Evolutionary conservation across 192 early-diverging fungal species (phyloP).

Genomic region (Rhizophlyctis rosea): DNA sequence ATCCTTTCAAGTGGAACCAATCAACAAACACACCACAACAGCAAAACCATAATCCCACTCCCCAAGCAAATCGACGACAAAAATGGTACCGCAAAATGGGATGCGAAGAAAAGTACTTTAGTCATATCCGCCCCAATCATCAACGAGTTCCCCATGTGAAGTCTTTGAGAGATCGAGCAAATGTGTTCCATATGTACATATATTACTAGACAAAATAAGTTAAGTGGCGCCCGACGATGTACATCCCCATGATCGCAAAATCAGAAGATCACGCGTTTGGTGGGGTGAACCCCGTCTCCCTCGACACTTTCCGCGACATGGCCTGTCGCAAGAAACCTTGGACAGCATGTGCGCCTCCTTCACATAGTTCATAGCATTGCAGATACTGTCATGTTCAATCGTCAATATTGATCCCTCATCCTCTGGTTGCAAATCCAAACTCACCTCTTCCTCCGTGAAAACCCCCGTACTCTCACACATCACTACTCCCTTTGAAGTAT

Average conservation of each 20-base stretch:
- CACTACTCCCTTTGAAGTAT: constrained; percentile 42
- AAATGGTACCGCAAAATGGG: neutral
- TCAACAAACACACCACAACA: no score
- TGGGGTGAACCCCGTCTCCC: constrained; percentile 1
- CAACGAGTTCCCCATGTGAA: neutral
- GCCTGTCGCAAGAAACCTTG: neutral
- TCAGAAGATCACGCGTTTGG: no score
- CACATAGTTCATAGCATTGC: neutral
- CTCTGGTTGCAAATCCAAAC: no score
- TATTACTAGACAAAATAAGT: no score
- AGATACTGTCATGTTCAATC: neutral
- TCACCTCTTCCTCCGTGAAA: constrained; percentile 66
- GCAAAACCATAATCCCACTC: neutral
- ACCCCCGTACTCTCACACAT: constrained; percentile 71
- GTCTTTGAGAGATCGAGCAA: no score
- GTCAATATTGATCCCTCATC: neutral
- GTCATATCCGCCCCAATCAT: neutral
- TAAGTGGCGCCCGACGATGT: no score
- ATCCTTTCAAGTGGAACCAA: no score
- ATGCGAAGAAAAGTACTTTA: neutral
- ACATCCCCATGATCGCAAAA: no score
- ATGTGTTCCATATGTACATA: no score
- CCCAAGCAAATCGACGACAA: neutral
- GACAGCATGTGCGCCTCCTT: neutral
- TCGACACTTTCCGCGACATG: neutral